Evolutionary conservation across 306 rosid species (phyloP), one percentile per base, ranked within the genome.

Genomic region (Citrullus amarus): DNA sequence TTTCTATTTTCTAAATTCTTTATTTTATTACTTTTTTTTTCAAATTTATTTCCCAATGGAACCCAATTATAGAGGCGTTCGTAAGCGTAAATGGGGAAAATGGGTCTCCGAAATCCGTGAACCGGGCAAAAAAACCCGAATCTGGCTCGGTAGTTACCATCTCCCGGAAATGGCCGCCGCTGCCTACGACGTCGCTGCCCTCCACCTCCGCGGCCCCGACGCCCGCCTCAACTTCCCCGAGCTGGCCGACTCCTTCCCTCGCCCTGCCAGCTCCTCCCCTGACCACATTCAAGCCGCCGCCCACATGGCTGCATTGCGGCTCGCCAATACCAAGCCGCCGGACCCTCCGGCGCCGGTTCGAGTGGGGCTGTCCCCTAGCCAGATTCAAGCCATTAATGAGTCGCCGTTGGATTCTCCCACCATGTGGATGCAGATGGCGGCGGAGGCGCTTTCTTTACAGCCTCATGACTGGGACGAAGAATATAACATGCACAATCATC

Each of bases 81-180:
- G 98, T 2, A 88, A 89, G 84, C 76, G 98, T 46, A 93, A 91
- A 77, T 94, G 98, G 98, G 98, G 98, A 0, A 94, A 94, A 84
- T 94, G 96, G 91, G 97, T 94, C 44, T 94, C 95, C 28, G 98
- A 94, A 83, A 90, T 94, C 54, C 86, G 98, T 0, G 95, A 92
- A 34, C 98, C 98, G 2, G 93, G 96, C 2, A 92, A 87, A 86
- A 94, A 94, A 51, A 88, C 80, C 12, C 66, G 98, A 53, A 92
- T 94, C 77, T 94, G 98, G 98, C 85, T 94, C 13, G 98, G 98
- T 9, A 94, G 97, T 80, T 90, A 87, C 12, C 96, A 89, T 78
- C 65, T 79, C 0, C 92, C 93, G 0, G 90, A 92, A 57, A 94
- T 94, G 97, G 98, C 97, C 0, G 98, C 98, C 0, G 98, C 96